A percentile compares a stretch with the other conserved stretches of the same genome.
Conservation (phyloP, 2,329 filamentous ascomycete genomes). For the Colletotrichum siamense region DNA sequence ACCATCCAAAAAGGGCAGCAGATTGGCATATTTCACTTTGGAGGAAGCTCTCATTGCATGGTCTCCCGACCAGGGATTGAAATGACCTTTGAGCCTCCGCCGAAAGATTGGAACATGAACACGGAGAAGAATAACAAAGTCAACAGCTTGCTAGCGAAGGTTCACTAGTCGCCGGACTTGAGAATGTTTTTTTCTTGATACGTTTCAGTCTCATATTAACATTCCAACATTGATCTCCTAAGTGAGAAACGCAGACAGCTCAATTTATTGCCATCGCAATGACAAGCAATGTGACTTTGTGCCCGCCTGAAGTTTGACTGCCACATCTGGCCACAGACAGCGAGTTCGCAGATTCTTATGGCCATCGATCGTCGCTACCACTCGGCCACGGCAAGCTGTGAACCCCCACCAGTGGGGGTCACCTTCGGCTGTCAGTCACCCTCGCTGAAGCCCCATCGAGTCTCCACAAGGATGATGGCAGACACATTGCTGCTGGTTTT, state of each 20-base stretch:
- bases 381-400: neutral
- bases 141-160: neutral
- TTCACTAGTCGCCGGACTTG: neutral
- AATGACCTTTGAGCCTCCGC: neutral
- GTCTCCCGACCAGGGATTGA: neutral
- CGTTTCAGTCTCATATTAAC: accelerated
- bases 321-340: neutral
- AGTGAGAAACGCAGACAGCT: neutral
- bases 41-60: neutral
- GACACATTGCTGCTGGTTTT: neutral
- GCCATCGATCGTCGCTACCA: neutral
- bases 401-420: neutral
- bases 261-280: neutral
- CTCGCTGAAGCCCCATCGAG: neutral
- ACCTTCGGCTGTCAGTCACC: neutral
- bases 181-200: neutral
- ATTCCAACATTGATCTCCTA: accelerated
- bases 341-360: neutral
- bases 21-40: neutral
- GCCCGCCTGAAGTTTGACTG: accelerated
- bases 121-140: neutral
- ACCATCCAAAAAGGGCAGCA: neutral
- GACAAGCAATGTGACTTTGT: neutral
- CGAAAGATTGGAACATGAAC: neutral
- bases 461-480: neutral